Base-by-base conservation (phyloP, 306 rosid genomes). In the Mimosa pudica region DNA sequence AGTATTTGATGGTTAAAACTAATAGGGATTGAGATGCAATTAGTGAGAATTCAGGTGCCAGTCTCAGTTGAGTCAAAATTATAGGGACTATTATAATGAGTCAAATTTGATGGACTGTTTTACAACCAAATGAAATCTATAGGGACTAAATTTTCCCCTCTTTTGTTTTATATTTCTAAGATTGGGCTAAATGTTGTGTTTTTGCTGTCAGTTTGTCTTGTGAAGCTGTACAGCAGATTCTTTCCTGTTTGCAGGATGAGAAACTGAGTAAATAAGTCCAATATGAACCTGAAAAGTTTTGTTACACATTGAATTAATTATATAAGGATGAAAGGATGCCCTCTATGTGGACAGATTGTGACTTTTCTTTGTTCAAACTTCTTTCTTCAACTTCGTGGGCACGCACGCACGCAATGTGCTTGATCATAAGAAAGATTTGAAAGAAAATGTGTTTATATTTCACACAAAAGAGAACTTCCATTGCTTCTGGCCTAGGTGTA, bases 401-500 rank as follows among this genome's bases (percentile, higher is more conserved):
- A 46, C 5, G 12, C 7, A 18, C 70, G 46, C 77, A 46, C 5
- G 12, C 7, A 18, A 73, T 24, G 75, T 73, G 70, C 82, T 47
- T 7, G 45, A 57, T 44, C 30, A 41, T 33, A 9, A 67, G 12
- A 77, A 67, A 57, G 72, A 70, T 81, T 38, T 45, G 61, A 36
- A 35, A 47, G 55, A 42, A 81, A 42, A 64, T 66, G 65, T 67
- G 54, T 66, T 66, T 38, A 16, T n/a, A 18, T 74, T 68, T 55
- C 41, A 81, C 49, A 12, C 46, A 75, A 75, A 66, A 68, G 17
- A 32, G 14, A 52, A 47, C 35, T 4, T 6, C 70, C 73, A 33
- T 69, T 66, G 64, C 74, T 78, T 51, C 84, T 32, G 24, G 66
- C 72, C 69, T 71, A 54, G 74, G 47, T 75, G 30, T 79, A 44